phyloP scores from a whole-genome alignment of 2,329 filamentous ascomycete genomes.

The Botrytis hyacinthi region DNA sequence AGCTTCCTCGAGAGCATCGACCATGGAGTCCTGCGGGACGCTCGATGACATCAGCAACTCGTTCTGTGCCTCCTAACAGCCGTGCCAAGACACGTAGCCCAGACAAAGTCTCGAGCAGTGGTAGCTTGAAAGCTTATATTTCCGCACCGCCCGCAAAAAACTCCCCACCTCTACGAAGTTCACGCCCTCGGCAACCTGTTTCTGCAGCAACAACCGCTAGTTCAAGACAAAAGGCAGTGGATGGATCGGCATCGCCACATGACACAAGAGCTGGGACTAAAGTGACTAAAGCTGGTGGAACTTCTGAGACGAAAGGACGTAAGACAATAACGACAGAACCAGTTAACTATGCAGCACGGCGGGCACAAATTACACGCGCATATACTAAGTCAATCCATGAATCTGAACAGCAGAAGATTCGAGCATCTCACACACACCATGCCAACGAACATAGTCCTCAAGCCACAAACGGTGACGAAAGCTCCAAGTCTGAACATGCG shows the following conservation, averaged over 20 bases:
- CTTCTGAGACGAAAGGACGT: constrained; percentile 40
- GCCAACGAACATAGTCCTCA: constrained; percentile 25
- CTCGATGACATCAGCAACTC: constrained; percentile 26
- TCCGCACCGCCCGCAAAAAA: constrained; percentile 66
- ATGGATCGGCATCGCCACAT: constrained; percentile 39
- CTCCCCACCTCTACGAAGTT: constrained; percentile 78
- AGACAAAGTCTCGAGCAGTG: constrained; percentile 42
- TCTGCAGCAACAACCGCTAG: constrained; percentile 71
- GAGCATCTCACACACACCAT: constrained; percentile 43
- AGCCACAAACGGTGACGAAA: background rate
- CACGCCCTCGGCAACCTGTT: constrained; percentile 75
- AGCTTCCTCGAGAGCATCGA: constrained; percentile 30
- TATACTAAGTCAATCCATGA: constrained; percentile 82
- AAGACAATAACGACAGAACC: constrained; percentile 63
- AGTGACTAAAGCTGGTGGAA: constrained; percentile 31
- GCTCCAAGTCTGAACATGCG: background rate
- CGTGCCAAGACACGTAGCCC: constrained; percentile 34
- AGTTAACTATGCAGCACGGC: constrained; percentile 80
- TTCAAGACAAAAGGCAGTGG: constrained; percentile 63
- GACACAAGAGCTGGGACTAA: constrained; percentile 34
- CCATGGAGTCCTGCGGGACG: constrained; percentile 35
- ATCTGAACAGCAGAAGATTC: constrained; percentile 56
- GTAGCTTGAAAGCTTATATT: constrained; percentile 71
- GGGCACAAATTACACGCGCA: constrained; percentile 79
- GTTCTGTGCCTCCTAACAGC: constrained; percentile 42